These are phyloP conservation scores for Rhododendron kiyosumense DNA, from an alignment of 148 eudicot species.

Conservation along the genomic window DNA sequence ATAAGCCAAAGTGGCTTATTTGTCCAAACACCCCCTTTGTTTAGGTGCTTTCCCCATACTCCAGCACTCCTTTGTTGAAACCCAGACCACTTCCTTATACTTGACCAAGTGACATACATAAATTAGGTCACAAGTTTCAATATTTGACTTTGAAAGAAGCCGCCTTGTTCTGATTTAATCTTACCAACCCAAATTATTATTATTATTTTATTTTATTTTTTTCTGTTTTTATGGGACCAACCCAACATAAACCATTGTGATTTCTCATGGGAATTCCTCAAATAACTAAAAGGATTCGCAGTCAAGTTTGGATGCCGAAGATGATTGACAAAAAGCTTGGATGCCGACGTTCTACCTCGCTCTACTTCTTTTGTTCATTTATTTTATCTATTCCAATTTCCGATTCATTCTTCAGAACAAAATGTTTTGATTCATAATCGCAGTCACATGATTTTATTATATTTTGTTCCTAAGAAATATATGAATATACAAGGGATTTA, in stretches of 20 bases:
- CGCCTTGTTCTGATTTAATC: neutral
- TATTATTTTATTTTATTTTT: too few species aligned
- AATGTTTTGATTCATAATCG: neutral
- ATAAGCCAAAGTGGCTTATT: too few species aligned
- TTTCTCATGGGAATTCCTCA: neutral
- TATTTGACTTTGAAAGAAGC: neutral
- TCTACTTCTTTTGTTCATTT: neutral
- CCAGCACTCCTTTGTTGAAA: constrained; percentile 3
- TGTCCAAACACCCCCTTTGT: too few species aligned
- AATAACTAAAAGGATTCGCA: neutral
- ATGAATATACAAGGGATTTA: too few species aligned
- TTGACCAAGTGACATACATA: neutral
- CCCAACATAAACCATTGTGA: neutral
- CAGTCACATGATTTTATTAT: neutral
- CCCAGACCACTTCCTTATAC: neutral
- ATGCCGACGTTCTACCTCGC: neutral
- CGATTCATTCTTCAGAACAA: neutral
- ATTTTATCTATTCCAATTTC: neutral
- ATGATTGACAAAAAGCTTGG: neutral
- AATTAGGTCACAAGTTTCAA: neutral
- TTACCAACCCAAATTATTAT: neutral
- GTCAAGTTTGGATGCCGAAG: neutral
- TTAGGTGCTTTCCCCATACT: neutral
- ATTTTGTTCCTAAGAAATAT: too few species aligned
- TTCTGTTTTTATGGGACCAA: too few species aligned